Percentiles rank a stretch among this genome's conserved stretches.
Conservation (phyloP, 495 filamentous ascomycete genomes). For the Podospora sp. region DNA sequence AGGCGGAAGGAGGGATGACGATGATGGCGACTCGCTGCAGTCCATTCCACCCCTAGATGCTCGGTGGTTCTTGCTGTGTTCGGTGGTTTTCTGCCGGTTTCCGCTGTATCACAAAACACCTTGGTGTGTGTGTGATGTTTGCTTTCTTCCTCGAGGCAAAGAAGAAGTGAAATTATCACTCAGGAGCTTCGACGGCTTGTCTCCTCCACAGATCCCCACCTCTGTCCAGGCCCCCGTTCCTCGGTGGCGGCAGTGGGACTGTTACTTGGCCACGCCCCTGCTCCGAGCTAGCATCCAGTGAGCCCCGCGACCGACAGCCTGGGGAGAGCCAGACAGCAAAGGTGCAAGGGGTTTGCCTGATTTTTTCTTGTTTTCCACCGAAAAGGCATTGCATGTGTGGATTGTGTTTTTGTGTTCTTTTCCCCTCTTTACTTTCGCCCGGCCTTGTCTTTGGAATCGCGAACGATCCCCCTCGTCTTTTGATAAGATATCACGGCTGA, state of each 20-base stretch:
- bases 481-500: not conserved
- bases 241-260: not conserved
- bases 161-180: not conserved
- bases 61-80: not conserved
- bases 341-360: conserved; percentile 5
- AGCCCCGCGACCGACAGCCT: conserved; percentile 15
- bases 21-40: not conserved
- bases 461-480: too few species aligned
- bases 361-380: conserved; percentile 1
- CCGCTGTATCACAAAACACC: not conserved
- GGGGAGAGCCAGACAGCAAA: conserved; percentile 1
- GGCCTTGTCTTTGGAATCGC: too few species aligned
- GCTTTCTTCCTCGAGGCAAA: too few species aligned
- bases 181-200: not conserved
- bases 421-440: not conserved
- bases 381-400: not conserved
- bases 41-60: not conserved
- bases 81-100: not conserved
- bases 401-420: not conserved
- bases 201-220: not conserved
- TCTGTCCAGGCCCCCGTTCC: not conserved
- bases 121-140: too few species aligned
- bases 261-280: not conserved
- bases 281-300: not conserved
- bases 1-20: not conserved